Percentiles rank a stretch among this genome's conserved stretches.
phyloP scores from a whole-genome alignment of 2,329 filamentous ascomycete genomes.

The Fusarium anguioides region DNA sequence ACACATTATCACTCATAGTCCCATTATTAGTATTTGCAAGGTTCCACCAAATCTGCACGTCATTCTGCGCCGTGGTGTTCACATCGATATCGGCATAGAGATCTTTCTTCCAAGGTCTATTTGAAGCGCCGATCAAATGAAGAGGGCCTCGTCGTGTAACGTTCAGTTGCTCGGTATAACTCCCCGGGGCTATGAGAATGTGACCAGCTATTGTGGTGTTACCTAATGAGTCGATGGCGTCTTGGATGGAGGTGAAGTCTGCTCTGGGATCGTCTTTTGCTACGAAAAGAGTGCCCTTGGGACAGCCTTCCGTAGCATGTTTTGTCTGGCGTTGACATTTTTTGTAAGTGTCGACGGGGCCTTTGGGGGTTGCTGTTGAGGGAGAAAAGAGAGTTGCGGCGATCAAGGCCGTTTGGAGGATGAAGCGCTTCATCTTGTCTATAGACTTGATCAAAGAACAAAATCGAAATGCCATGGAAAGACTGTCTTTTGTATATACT shows the following conservation, averaged over 20 bases:
- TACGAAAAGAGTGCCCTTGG: conserved; percentile 56
- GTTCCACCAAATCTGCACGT: conserved; percentile 69
- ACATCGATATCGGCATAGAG: conserved; percentile 56
- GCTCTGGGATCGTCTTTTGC: conserved; percentile 50
- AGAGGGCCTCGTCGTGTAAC: conserved; percentile 70
- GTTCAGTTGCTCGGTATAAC: conserved; percentile 73
- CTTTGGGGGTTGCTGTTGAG: background rate
- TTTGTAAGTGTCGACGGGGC: conserved; percentile 33
- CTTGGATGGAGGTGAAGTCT: conserved; percentile 53
- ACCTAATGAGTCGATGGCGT: conserved; percentile 54
- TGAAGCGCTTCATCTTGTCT: conserved; percentile 7
- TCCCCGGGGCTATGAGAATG: conserved; percentile 70
- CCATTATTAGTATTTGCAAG: conserved; percentile 59
- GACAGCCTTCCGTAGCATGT: conserved; percentile 50
- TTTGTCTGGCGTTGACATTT: conserved; percentile 33
- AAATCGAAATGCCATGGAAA: background rate
- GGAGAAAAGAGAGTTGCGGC: background rate
- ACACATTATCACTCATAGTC: conserved; percentile 67
- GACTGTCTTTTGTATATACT: background rate
- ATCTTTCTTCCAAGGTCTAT: conserved; percentile 50
- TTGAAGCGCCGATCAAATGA: conserved; percentile 68
- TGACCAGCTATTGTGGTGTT: conserved; percentile 42
- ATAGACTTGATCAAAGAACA: background rate
- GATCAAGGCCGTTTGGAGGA: background rate
- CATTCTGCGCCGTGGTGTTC: conserved; percentile 55